These are phyloP conservation scores for Vitis riparia DNA, from an alignment of 164 flowering plant genomes.

Conservation along the genomic window DNA sequence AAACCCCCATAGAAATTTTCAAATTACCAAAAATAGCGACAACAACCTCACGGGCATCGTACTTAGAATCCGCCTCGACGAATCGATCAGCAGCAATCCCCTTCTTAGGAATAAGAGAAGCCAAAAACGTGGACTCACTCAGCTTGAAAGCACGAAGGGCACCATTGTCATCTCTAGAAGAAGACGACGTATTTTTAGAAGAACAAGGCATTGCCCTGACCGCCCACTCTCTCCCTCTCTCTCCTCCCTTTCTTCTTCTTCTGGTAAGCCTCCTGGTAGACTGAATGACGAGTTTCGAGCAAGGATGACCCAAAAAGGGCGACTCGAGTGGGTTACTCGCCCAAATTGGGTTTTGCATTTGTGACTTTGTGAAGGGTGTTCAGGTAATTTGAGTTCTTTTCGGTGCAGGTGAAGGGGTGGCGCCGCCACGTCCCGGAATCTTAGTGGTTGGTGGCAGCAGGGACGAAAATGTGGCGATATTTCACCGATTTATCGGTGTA, in stretches of 20 bases:
- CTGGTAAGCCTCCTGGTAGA: neutral
- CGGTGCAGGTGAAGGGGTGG: no score
- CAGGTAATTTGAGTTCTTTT: no score
- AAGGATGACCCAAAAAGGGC: no score
- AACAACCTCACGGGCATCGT: constrained; percentile 72
- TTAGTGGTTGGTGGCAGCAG: no score
- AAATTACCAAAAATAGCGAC: constrained; percentile 80
- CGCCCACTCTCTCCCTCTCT: neutral
- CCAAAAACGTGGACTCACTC: constrained; percentile 70
- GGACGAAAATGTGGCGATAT: no score
- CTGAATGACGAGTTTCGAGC: neutral
- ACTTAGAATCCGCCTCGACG: constrained; percentile 57
- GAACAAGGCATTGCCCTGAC: constrained; percentile 62
- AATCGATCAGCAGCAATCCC: constrained; percentile 82
- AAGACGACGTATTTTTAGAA: constrained; percentile 6
- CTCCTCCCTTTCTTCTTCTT: neutral
- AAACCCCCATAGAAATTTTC: neutral
- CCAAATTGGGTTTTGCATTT: no score
- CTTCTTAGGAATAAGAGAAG: constrained; percentile 88
- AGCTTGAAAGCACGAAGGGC: constrained; percentile 49
- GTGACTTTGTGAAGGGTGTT: no score
- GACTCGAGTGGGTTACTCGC: no score
- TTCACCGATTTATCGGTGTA: no score
- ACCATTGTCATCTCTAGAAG: constrained; percentile 29
- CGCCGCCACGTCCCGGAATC: no score